Percentiles rank a stretch among this genome's conserved stretches.
Conservation (phyloP, 2,329 filamentous ascomycete species). For the Metarhizium humberi region DNA sequence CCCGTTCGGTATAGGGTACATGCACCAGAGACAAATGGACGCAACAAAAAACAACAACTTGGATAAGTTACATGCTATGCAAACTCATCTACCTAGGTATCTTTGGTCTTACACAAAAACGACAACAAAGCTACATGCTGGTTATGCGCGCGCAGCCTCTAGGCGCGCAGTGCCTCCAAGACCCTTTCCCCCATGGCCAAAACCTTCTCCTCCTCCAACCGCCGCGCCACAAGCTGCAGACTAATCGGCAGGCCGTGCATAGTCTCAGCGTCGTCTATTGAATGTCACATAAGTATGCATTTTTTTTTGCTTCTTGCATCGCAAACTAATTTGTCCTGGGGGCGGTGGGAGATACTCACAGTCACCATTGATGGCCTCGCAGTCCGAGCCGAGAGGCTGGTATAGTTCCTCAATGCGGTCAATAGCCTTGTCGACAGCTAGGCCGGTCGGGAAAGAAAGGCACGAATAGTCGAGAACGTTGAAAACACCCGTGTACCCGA, state of each 20-base stretch:
- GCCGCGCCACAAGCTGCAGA: constrained; percentile 32
- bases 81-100: no score
- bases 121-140: no score
- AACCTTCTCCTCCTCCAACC: constrained; percentile 31
- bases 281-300: background rate
- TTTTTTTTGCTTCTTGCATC: no score
- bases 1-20: no score
- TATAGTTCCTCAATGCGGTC: constrained; percentile 23
- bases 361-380: constrained; percentile 28
- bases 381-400: constrained; percentile 25
- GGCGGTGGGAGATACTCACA: constrained; percentile 26
- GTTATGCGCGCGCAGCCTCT: no score
- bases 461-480: constrained; percentile 40
- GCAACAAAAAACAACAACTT: no score
- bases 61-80: no score
- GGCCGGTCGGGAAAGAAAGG: constrained; percentile 36
- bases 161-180: constrained; percentile 9
- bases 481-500: constrained; percentile 40
- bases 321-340: no score
- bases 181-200: constrained; percentile 22
- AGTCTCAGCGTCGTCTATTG: constrained; percentile 25
- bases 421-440: constrained; percentile 28
- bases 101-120: no score
- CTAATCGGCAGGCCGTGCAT: constrained; percentile 34
- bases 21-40: no score